These are phyloP conservation scores for Thielaviopsis musarum DNA, from an alignment of 2,329 filamentous ascomycete genomes.

Conservation along the genomic window DNA sequence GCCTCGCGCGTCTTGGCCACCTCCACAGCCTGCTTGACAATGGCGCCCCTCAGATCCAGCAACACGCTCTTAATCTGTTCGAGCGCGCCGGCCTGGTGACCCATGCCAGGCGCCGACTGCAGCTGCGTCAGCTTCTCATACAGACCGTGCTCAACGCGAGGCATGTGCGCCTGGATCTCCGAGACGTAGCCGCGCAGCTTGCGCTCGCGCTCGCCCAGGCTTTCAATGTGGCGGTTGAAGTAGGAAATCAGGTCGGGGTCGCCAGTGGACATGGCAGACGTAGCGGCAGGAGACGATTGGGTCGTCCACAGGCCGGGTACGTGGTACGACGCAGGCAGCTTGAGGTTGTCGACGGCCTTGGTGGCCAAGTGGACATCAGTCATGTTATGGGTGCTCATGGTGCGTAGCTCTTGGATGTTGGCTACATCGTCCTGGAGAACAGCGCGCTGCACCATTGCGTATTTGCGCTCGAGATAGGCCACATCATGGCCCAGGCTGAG, in stretches of 20 bases:
- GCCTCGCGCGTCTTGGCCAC: slow-evolving; percentile 27
- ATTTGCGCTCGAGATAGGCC: slow-evolving; percentile 33
- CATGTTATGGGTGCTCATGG: slow-evolving; percentile 42
- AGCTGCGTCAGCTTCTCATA: slow-evolving; percentile 21
- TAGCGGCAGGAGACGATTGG: slow-evolving; percentile 18
- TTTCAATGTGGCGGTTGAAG: slow-evolving; percentile 28
- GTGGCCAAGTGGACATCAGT: slow-evolving; percentile 56
- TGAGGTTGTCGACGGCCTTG: slow-evolving; percentile 57
- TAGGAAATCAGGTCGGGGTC: slow-evolving; percentile 28
- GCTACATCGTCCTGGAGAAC: slow-evolving; percentile 37
- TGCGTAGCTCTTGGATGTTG: slow-evolving; percentile 46
- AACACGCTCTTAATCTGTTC: slow-evolving; percentile 23
- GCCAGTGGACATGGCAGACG: slow-evolving; percentile 21
- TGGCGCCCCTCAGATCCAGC: slow-evolving; percentile 24
- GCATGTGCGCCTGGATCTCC: slow-evolving; percentile 31
- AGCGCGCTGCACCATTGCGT: slow-evolving; percentile 27
- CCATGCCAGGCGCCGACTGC: slow-evolving; percentile 14
- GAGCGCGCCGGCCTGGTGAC: slow-evolving; percentile 8
- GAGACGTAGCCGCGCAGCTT: slow-evolving; percentile 28
- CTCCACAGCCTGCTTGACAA: slow-evolving; percentile 25
- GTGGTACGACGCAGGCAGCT: slow-evolving; percentile 45
- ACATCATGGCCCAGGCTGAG: slow-evolving; percentile 30
- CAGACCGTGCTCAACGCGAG: slow-evolving; percentile 28
- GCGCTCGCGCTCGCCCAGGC: slow-evolving; percentile 27
- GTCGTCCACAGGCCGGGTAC: slow-evolving; percentile 26